Evolutionary conservation across 768 basidiomycete species (phyloP).

Genomic region (Mrakia blollopis): DNA sequence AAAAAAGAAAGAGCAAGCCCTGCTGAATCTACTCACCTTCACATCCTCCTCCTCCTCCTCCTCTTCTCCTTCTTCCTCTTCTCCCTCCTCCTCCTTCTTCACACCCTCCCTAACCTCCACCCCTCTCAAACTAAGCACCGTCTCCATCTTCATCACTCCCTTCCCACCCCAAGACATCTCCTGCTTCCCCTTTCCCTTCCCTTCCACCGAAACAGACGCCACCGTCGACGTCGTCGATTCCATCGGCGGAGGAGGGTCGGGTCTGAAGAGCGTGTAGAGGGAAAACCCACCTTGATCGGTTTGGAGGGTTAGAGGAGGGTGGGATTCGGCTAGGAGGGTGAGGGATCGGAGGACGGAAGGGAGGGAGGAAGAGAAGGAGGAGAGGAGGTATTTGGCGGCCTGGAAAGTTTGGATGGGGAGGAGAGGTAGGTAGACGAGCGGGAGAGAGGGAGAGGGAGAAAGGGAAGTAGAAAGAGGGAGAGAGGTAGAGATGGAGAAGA

Average conservation of each 20-base stretch:
- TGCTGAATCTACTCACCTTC: no score
- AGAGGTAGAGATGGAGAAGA: no score
- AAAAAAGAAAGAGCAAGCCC: no score
- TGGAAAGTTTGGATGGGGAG: no score
- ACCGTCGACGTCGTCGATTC: no score
- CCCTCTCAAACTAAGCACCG: background rate
- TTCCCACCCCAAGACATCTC: constrained; percentile 15
- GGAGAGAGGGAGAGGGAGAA: no score
- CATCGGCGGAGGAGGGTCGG: background rate
- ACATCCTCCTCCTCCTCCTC: background rate
- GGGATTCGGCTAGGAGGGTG: constrained; percentile 12
- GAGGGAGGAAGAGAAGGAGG: background rate
- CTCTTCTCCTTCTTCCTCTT: background rate
- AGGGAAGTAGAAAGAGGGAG: no score
- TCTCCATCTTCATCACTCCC: background rate
- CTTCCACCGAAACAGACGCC: no score
- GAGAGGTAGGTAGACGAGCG: background rate
- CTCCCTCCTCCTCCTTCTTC: background rate
- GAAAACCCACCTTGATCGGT: background rate
- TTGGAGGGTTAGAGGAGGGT: background rate
- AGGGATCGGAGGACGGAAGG: constrained; percentile 3
- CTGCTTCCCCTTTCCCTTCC: background rate
- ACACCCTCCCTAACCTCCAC: background rate
- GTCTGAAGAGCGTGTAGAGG: constrained; percentile 10
- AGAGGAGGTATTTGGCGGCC: constrained; percentile 18